Conservation (phyloP, 495 filamentous ascomycete species). For the Tetracladium marchalianum region DNA sequence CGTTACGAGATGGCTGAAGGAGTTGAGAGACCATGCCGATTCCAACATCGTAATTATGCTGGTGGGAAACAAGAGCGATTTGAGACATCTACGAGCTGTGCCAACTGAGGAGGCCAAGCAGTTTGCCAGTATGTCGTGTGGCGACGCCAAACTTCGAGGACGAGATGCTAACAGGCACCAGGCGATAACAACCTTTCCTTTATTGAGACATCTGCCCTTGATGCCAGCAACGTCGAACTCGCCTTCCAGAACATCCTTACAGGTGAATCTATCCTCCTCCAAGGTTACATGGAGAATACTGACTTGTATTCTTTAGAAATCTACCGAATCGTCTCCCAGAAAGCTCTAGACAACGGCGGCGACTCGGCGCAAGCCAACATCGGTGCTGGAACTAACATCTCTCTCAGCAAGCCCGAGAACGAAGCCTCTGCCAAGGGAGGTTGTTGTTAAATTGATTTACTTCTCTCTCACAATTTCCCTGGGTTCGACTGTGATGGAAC, state of each 20-base stretch:
- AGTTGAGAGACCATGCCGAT: slow-evolving; percentile 95
- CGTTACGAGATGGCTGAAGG: slow-evolving; percentile 98
- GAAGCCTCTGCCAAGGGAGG: slow-evolving; percentile 70
- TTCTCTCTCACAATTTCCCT: slow-evolving; percentile 2
- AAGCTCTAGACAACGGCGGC: slow-evolving; percentile 74
- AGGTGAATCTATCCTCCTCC: slow-evolving; percentile 44
- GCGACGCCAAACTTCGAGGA: background rate
- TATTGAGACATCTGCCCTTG: slow-evolving; percentile 97
- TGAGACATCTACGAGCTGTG: slow-evolving; percentile 93
- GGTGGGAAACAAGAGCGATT: slow-evolving; percentile 99
- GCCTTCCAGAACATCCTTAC: slow-evolving; percentile 99
- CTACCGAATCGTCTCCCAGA: slow-evolving; percentile 97
- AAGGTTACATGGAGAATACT: background rate
- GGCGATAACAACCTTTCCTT: slow-evolving; percentile 94
- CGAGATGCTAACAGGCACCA: slow-evolving; percentile 29
- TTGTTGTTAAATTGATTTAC: slow-evolving; percentile 58
- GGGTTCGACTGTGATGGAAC: slow-evolving; percentile 4
- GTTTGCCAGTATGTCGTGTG: slow-evolving; percentile 73
- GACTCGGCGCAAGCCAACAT: slow-evolving; percentile 67
- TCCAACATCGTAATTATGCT: slow-evolving; percentile 99
- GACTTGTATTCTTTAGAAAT: slow-evolving; percentile 56
- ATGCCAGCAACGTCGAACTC: slow-evolving; percentile 98
- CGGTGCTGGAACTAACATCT: slow-evolving; percentile 63
- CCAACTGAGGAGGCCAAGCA: slow-evolving; percentile 97
- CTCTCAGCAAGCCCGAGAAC: slow-evolving; percentile 67